Conservation (phyloP, 768 basidiomycete genomes). For the Lactarius tabidus region DNA sequence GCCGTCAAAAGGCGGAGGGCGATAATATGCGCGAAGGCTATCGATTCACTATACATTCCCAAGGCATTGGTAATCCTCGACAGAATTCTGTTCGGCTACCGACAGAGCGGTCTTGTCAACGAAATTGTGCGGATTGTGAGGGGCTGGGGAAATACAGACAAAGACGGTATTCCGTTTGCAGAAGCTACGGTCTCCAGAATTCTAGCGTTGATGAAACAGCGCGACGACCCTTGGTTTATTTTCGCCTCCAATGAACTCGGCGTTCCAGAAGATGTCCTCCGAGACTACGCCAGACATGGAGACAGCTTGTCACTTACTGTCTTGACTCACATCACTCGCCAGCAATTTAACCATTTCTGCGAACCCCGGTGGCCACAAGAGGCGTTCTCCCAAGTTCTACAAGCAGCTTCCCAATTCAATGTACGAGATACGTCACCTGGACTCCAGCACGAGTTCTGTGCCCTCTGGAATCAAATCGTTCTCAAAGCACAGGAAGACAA, state of each 20-base stretch:
- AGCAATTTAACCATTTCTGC: background rate
- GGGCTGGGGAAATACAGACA: background rate
- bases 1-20: background rate
- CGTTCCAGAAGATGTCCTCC: background rate
- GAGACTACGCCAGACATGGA: background rate
- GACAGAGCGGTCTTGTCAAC: background rate
- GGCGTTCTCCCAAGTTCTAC: background rate
- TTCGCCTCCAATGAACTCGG: background rate
- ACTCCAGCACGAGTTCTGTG: background rate
- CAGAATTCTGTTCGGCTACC: background rate
- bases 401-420: background rate
- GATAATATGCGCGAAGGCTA: background rate
- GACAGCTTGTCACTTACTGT: background rate
- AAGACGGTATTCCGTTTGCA: background rate
- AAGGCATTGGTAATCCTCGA: background rate
- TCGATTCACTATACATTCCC: background rate
- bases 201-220: background rate
- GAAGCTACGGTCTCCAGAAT: background rate
- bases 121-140: background rate
- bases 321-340: background rate
- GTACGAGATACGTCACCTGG: background rate
- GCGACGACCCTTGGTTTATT: background rate
- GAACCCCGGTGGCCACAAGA: background rate
- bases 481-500: background rate
- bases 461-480: background rate